Base-by-base conservation (phyloP, 2,329 filamentous ascomycete species). In the Microthyrium microscopicum region DNA sequence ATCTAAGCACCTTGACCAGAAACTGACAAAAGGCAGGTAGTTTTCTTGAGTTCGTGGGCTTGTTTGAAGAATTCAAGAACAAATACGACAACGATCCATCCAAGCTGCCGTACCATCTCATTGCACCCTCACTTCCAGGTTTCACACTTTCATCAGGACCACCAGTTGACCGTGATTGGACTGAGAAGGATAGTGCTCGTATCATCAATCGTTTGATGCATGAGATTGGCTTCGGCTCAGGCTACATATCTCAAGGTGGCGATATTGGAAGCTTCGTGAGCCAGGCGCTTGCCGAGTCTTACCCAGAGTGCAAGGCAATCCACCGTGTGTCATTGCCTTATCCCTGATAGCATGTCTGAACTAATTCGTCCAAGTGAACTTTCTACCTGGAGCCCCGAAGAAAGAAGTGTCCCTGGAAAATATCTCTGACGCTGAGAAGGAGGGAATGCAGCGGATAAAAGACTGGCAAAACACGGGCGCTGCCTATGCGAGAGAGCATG, bases 181-280 rank as follows among this genome's bases (percentile, higher is more conserved):
- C 41, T 0, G 39, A 52, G 1, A 41, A 47, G 1, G 56, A 61
- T 30, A 55, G 51, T 19, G 56, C 63, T 0, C 47, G 53, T 2
- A 46, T 66, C 6, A 51, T 71, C 34, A 55, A 72, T 46, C 53
- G 59, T 16, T 41, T 73, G 2, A 66, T 73, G 58, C 39, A 62
- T 2, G 53, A 53, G 0, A 55, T 73, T 3, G 70, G 69, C 0
- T 68, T 73, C 29, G 20, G 16, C 7, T 39, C 41, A 1, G 62
- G 61, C 2, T 73, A 73, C 40, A 46, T 70, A 5, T 56, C 57
- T 0, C 68, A 73, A 45, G 70, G 70, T 7, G 70, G 70, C 3
- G 70, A 75, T 41, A 52, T 73, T 2, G 64, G 67, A 3, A 57
- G 55, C 27, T 47, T 54, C 18, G 36, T 70, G 4, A 49, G 57